These are phyloP conservation scores for Rhynchospora pubera DNA, from an alignment of 176 grass and related monocot genomes.

Conservation along the genomic window DNA sequence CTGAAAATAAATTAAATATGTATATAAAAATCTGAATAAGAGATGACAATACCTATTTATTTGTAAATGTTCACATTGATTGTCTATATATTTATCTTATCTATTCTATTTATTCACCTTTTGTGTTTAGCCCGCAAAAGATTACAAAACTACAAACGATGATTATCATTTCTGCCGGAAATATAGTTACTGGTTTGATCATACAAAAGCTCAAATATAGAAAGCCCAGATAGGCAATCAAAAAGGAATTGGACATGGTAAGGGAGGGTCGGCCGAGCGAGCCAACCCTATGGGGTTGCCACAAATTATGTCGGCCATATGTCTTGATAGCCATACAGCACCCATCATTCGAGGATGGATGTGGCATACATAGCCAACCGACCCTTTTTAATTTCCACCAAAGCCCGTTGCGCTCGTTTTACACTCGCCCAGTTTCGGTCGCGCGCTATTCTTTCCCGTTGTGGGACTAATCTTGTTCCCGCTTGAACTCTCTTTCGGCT, in stretches of 20 bases:
- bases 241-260: too few species aligned
- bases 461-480: background rate
- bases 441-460: background rate
- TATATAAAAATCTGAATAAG: too few species aligned
- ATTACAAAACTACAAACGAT: too few species aligned
- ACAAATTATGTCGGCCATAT: slow-evolving; percentile 99
- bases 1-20: too few species aligned
- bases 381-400: background rate
- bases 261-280: slow-evolving; percentile 65
- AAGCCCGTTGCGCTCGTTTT: background rate
- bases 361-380: slow-evolving; percentile 60
- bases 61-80: too few species aligned
- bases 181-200: too few species aligned
- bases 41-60: too few species aligned
- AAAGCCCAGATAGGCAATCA: background rate
- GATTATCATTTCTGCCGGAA: too few species aligned
- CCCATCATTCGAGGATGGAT: slow-evolving; percentile 56
- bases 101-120: too few species aligned
- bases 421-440: background rate
- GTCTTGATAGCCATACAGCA: slow-evolving; percentile 99
- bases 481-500: background rate
- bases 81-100: too few species aligned
- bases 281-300: slow-evolving; percentile 57
- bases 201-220: background rate
- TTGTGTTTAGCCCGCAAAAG: too few species aligned